These are phyloP conservation scores for Bruguiera parviflora DNA, from an alignment of 345 rosid genomes.

Conservation along the genomic window DNA sequence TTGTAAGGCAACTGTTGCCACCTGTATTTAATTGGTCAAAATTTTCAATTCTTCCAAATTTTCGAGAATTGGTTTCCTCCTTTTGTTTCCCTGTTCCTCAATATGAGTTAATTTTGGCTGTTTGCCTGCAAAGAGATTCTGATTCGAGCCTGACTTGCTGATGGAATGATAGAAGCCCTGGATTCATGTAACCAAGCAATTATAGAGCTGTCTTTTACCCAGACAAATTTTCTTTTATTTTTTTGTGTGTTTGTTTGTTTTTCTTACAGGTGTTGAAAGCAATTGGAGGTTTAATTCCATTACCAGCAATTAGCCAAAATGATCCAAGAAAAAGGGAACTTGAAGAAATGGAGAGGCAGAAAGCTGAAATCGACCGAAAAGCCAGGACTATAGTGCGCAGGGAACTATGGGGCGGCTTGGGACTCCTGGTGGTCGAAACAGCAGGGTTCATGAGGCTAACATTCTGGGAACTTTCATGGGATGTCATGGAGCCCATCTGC, in stretches of 20 bases:
- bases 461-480: conserved; percentile 98
- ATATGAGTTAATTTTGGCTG: no score
- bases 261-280: conserved; percentile 64
- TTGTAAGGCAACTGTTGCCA: no score
- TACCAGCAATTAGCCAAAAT: conserved; percentile 33
- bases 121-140: no score
- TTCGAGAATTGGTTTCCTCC: no score
- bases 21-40: no score
- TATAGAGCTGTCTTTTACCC: conserved; percentile 25
- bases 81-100: no score
- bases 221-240: conserved; percentile 3
- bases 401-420: conserved; percentile 78
- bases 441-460: conserved; percentile 88
- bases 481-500: conserved; percentile 98
- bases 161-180: not conserved
- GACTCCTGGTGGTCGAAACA: conserved; percentile 66
- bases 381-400: conserved; percentile 54
- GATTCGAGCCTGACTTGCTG: not conserved
- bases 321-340: conserved; percentile 68
- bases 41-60: no score
- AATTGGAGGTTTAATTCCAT: conserved; percentile 61
- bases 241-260: conserved; percentile 13
- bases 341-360: conserved; percentile 52
- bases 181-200: not conserved
- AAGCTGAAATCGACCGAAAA: conserved; percentile 43